These are phyloP conservation scores for Candida morakotiae DNA, from an alignment of 805 yeast genomes.

Conservation along the genomic window DNA sequence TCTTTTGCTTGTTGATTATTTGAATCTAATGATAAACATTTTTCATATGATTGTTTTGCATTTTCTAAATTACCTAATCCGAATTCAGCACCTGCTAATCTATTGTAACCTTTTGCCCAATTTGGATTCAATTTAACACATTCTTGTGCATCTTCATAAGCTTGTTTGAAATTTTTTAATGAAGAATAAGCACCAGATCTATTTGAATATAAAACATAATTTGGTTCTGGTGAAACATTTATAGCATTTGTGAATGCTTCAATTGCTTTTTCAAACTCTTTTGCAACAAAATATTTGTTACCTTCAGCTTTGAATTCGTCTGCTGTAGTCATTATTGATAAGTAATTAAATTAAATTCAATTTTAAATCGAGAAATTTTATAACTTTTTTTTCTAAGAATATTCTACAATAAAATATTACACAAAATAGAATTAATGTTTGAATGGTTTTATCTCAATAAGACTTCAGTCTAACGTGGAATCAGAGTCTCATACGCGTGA, in stretches of 20 bases:
- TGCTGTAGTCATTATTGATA: slow-evolving; percentile 44
- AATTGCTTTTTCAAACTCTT: slow-evolving; percentile 76
- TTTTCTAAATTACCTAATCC: slow-evolving; percentile 81
- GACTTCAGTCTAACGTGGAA: too few species aligned
- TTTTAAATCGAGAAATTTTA: background rate
- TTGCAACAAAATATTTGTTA: slow-evolving; percentile 85
- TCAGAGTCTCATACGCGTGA: too few species aligned
- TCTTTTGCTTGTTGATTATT: slow-evolving; percentile 80
- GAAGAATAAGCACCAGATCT: slow-evolving; percentile 92
- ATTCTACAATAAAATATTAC: slow-evolving; percentile 4
- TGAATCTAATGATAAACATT: slow-evolving; percentile 79
- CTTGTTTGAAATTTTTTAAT: slow-evolving; percentile 64
- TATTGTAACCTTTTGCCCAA: slow-evolving; percentile 95
- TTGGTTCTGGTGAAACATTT: slow-evolving; percentile 74
- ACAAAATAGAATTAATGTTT: too few species aligned
- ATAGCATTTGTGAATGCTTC: slow-evolving; percentile 84
- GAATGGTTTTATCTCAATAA: too few species aligned
- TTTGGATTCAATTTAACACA: slow-evolving; percentile 75
- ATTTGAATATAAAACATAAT: slow-evolving; percentile 90
- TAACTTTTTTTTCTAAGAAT: slow-evolving; percentile 5
- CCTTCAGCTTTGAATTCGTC: slow-evolving; percentile 88
- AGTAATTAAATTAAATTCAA: too few species aligned
- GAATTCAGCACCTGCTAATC: slow-evolving; percentile 88
- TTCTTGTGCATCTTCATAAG: slow-evolving; percentile 79
- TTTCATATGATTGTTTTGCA: slow-evolving; percentile 67